Conservation (phyloP, 345 rosid genomes). For the Brassica incana region DNA sequence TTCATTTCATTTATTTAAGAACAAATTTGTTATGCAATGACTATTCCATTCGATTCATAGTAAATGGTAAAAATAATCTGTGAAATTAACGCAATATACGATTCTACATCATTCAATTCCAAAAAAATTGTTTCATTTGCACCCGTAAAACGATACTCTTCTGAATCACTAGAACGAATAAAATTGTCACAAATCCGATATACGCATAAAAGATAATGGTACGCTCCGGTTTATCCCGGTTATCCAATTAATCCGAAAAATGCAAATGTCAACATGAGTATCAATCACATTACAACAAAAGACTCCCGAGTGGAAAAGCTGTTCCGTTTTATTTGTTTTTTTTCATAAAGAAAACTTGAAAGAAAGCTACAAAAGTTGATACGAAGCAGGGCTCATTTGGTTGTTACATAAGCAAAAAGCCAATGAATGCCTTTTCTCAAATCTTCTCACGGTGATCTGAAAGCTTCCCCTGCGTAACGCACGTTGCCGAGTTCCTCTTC, state of each 20-base stretch:
- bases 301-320: conserved; percentile 5
- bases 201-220: neutral
- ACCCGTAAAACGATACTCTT: neutral
- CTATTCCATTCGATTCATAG: too few relatives aligned
- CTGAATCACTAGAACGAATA: neutral
- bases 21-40: too few relatives aligned
- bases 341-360: neutral
- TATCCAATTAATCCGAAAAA: conserved; percentile 9
- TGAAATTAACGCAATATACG: too few relatives aligned
- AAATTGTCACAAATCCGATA: neutral
- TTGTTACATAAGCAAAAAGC: conserved; percentile 16
- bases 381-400: conserved; percentile 7
- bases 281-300: conserved; percentile 22
- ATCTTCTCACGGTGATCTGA: conserved; percentile 72
- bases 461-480: conserved; percentile 78
- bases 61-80: too few relatives aligned
- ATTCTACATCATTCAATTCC: too few relatives aligned
- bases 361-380: conserved; percentile 24
- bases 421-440: conserved; percentile 19
- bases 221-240: conserved; percentile 21
- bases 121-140: too few relatives aligned
- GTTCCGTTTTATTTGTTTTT: conserved; percentile 3
- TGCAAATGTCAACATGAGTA: neutral
- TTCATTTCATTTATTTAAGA: too few relatives aligned
- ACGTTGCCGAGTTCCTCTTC: conserved; percentile 95